Evolutionary conservation across 1,284 basidiomycete genomes (phyloP).

Genomic region (Leccinum griseonigrum): DNA sequence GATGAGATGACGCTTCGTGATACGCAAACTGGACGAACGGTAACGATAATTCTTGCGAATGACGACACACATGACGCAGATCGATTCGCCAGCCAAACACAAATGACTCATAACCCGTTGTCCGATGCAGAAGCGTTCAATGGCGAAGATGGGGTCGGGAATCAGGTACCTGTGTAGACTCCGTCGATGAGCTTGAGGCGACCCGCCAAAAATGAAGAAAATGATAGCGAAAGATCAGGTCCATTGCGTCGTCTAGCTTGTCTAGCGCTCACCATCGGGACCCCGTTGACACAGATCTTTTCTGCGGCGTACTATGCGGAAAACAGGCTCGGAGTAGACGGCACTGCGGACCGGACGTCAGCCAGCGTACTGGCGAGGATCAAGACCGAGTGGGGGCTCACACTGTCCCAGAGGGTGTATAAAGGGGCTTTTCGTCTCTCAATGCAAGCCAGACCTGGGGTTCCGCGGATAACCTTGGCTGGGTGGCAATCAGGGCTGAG

Average conservation of each 20-base stretch:
- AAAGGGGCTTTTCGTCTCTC: constrained; percentile 21
- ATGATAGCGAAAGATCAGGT: background rate
- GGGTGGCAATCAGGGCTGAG: constrained; percentile 28
- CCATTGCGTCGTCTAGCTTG: background rate
- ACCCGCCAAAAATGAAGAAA: constrained; percentile 26
- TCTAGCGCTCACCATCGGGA: constrained; percentile 31
- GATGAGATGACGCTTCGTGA: constrained; percentile 38
- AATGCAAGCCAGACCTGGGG: constrained; percentile 20
- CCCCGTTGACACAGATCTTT: constrained; percentile 34
- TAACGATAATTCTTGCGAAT: background rate
- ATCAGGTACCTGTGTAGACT: constrained; percentile 25
- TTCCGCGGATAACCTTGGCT: constrained; percentile 30
- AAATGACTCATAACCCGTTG: constrained; percentile 36
- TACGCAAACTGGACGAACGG: constrained; percentile 36
- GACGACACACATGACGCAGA: background rate
- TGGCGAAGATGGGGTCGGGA: constrained; percentile 40
- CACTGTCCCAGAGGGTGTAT: constrained; percentile 25
- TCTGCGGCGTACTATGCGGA: constrained; percentile 34
- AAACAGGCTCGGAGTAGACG: constrained; percentile 21
- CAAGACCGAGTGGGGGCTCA: constrained; percentile 1
- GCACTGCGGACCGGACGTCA: constrained; percentile 14
- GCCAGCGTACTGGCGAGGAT: background rate
- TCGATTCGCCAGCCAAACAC: background rate
- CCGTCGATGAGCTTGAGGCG: constrained; percentile 42
- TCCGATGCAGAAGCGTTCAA: constrained; percentile 50